Evolutionary conservation across 176 grass and related monocot genomes (phyloP).

Genomic region (Poa pratensis): DNA sequence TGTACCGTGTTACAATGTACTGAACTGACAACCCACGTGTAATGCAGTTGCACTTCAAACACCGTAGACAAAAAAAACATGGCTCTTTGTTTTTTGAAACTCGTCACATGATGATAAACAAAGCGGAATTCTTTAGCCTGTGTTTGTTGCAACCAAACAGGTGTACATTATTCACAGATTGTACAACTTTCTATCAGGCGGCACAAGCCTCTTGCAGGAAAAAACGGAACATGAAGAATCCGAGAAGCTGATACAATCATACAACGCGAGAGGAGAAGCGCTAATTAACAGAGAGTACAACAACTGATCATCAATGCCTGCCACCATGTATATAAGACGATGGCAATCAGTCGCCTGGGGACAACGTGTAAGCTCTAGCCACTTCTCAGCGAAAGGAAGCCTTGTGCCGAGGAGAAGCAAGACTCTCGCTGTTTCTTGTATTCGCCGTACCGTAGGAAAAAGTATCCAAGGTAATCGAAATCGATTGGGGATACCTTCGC

Average conservation of each 20-base stretch:
- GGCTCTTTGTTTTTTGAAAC: not conserved
- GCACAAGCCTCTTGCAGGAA: constrained; percentile 21
- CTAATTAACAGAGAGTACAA: constrained; percentile 18
- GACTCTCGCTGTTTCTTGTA: constrained; percentile 87
- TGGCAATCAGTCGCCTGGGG: not conserved
- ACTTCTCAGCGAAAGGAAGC: constrained; percentile 38
- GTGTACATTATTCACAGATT: not conserved
- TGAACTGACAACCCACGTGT: not conserved
- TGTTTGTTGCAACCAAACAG: constrained; percentile 17
- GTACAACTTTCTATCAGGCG: constrained; percentile 1
- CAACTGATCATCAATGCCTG: not conserved
- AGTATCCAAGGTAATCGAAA: constrained; percentile 89
- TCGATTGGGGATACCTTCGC: constrained; percentile 91
- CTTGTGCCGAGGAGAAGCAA: constrained; percentile 52
- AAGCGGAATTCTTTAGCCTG: not conserved
- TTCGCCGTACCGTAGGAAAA: constrained; percentile 84
- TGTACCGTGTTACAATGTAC: not conserved
- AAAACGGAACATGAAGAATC: constrained; percentile 1
- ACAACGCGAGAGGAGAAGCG: not conserved
- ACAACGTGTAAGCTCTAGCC: not conserved
- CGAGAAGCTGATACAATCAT: constrained; percentile 29
- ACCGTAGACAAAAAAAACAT: not conserved
- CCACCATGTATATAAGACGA: not conserved
- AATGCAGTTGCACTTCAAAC: not conserved
- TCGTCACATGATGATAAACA: not conserved